Evolutionary conservation across 2,329 filamentous ascomycete species (phyloP), one percentile per base, ranked within the genome.

Genomic region (Gnomoniopsis sp.): DNA sequence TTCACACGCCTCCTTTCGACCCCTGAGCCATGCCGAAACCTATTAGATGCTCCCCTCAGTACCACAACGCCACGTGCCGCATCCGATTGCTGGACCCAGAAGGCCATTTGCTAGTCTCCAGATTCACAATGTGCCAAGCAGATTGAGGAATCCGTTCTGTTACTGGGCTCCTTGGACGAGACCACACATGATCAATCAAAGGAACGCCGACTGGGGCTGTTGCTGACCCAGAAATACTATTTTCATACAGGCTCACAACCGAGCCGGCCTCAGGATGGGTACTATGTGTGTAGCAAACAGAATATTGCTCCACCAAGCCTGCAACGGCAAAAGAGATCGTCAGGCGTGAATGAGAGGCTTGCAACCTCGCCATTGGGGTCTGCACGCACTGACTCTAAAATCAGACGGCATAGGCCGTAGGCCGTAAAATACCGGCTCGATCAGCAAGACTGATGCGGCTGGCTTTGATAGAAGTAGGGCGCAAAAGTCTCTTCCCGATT

Each of bases 1-100:
- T 33, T 21, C 34, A 52, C 56, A 59, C 49, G 53, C 50, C 59
- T 51, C 56, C 57, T 36, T 59, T 53, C 46, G 41, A 61, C 56
- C 60, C 60, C 60, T 62, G 60, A 62, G 60, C 60, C 60, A 62
- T 59, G 60, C 53, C 60, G 53, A 62, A 59, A 59, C 49, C 57
- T 57, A 62, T 57, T 59, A 46, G 36, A 34, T 48, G 22, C 17
- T 38, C 53, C 57, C 46, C 53, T 46, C 44, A 48, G 47, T 55
- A 61, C 51, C 56, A 23, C 44, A 47, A 23, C 44, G 59, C 59
- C 59, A 61, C 59, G 59, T 61, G 59, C 55, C 43, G 48, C 47
- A n/a, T 57, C 51, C 55, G 48, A 52, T 52, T 48, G 44, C 33
- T 54, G 52, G 53, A 51, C 43, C 53, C 38, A 38, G 41, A 49